Evolutionary conservation across 257 asterid species (phyloP).

Genomic region (Gynochthodes officinalis): DNA sequence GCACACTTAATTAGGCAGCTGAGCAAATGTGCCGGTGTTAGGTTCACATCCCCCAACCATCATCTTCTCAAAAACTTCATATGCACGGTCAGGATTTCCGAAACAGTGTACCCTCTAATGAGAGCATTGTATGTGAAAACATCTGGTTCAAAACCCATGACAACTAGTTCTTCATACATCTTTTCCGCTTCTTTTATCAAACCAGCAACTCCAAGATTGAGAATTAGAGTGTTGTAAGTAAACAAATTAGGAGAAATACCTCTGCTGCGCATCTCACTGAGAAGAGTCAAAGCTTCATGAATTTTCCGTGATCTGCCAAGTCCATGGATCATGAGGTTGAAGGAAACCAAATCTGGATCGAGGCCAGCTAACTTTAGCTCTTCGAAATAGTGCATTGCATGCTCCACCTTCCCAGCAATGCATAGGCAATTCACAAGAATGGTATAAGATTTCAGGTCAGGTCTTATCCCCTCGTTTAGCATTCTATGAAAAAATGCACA

Average conservation of each 20-base stretch:
- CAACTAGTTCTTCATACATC: slow-evolving; percentile 62
- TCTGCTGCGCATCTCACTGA: slow-evolving; percentile 71
- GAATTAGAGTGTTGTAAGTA: slow-evolving; percentile 74
- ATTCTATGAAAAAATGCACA: slow-evolving; percentile 62
- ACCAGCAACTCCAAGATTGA: slow-evolving; percentile 72
- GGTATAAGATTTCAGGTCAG: slow-evolving; percentile 85
- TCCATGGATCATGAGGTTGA: slow-evolving; percentile 83
- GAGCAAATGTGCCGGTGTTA: slow-evolving; percentile 77
- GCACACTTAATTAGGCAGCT: slow-evolving; percentile 64
- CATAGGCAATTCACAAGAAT: slow-evolving; percentile 79
- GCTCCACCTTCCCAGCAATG: slow-evolving; percentile 54
- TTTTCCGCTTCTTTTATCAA: slow-evolving; percentile 66
- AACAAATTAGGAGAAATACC: slow-evolving; percentile 72
- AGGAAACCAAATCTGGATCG: slow-evolving; percentile 85
- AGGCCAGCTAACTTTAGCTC: slow-evolving; percentile 73
- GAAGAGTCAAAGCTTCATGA: slow-evolving; percentile 53
- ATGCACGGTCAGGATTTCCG: slow-evolving; percentile 70
- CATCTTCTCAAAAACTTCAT: slow-evolving; percentile 83
- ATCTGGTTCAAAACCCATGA: slow-evolving; percentile 68
- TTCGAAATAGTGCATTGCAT: slow-evolving; percentile 66
- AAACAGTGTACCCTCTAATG: slow-evolving; percentile 68
- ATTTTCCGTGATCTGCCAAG: slow-evolving; percentile 61
- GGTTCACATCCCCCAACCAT: slow-evolving; percentile 82
- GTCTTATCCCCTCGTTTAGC: slow-evolving; percentile 80
- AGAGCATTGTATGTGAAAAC: slow-evolving; percentile 85